A percentile compares a stretch with the other conserved stretches of the same genome.
phyloP scores from a whole-genome alignment of 768 basidiomycete species.

The Fomitopsis serialis region DNA sequence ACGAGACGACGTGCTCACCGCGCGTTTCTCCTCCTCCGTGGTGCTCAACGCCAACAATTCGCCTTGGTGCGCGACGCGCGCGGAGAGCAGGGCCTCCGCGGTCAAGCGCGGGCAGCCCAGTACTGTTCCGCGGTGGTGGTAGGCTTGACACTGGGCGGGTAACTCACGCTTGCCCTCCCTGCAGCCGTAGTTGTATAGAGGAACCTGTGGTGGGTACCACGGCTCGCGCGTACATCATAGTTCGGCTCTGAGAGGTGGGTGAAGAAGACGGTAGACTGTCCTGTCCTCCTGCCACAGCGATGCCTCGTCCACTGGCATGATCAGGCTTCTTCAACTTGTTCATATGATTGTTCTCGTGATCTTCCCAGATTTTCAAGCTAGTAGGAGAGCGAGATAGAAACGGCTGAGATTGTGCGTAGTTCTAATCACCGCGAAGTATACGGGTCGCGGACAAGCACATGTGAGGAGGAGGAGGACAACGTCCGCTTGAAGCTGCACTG shows the following conservation, averaged over 20 bases:
- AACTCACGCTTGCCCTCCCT: neutral
- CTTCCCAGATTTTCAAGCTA: too few relatives aligned
- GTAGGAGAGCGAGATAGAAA: too few relatives aligned
- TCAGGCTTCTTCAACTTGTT: neutral
- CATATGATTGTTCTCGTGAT: too few relatives aligned
- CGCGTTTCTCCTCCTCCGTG: constrained; percentile 40
- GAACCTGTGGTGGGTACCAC: neutral
- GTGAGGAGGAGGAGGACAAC: too few relatives aligned
- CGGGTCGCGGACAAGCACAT: too few relatives aligned
- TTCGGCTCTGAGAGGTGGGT: constrained; percentile 7
- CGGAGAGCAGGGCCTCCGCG: constrained; percentile 56
- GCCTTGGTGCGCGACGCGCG: constrained; percentile 40
- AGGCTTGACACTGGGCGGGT: neutral
- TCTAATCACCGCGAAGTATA: too few relatives aligned
- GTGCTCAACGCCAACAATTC: constrained; percentile 41
- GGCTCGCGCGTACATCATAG: constrained; percentile 13
- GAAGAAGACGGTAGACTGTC: neutral
- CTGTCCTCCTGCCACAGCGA: too few relatives aligned
- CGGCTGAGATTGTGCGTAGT: too few relatives aligned
- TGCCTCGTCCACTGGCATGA: neutral
- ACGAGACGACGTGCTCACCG: constrained; percentile 27
- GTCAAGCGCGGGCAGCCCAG: constrained; percentile 65
- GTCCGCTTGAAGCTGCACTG: too few relatives aligned
- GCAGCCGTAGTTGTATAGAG: neutral
- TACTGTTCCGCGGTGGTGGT: constrained; percentile 40